A percentile compares a stretch with the other conserved stretches of the same genome.
Evolutionary conservation across 331 rosid genomes (phyloP).

Genomic region (Quercus tomentella): DNA sequence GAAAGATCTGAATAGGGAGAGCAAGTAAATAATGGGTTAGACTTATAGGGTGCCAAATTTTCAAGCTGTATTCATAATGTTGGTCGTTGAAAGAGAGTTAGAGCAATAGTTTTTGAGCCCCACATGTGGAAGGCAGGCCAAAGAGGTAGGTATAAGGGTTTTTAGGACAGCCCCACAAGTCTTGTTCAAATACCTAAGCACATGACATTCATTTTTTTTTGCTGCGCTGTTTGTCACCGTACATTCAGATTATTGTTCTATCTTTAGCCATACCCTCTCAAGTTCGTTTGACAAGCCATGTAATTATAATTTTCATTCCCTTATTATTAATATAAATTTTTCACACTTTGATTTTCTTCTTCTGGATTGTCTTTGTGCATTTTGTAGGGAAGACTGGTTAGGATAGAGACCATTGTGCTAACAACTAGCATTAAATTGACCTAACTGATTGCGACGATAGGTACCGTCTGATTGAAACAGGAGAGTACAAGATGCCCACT

Average conservation of each 20-base stretch:
- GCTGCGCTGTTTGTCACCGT: constrained; percentile 54
- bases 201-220: constrained; percentile 63
- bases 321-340: background rate
- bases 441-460: constrained; percentile 34
- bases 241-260: background rate
- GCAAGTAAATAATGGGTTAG: background rate
- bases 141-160: constrained; percentile 59
- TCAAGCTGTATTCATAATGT: constrained; percentile 22
- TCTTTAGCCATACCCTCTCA: background rate
- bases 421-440: constrained; percentile 13
- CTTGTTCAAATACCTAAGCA: constrained; percentile 50
- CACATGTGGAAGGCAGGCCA: constrained; percentile 59
- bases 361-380: constrained; percentile 25
- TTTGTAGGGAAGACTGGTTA: background rate
- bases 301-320: constrained; percentile 16
- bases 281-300: constrained; percentile 26
- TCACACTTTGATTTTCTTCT: background rate
- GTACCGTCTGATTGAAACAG: background rate
- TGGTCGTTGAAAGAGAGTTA: constrained; percentile 15
- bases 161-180: constrained; percentile 38
- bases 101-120: constrained; percentile 15
- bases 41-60: background rate
- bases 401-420: constrained; percentile 9
- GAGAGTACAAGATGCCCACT: constrained; percentile 14
- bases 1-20: background rate